Conservation (phyloP, 2,329 filamentous ascomycete species). For the Arthroderma sp. region DNA sequence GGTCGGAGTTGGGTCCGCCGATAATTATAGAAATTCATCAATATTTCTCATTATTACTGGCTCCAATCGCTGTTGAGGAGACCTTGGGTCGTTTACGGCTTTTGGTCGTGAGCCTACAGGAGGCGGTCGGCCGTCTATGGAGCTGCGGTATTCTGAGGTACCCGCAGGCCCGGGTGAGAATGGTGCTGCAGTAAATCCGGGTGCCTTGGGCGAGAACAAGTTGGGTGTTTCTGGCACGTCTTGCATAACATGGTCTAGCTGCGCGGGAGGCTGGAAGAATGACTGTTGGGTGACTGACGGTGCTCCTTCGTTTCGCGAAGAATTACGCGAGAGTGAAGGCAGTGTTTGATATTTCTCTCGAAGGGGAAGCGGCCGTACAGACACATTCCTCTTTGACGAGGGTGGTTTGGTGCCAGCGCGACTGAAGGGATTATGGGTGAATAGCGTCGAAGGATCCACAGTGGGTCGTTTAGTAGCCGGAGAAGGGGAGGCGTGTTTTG, state of each 20-base stretch:
- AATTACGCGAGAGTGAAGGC: conserved; percentile 6
- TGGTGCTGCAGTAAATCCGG: conserved; percentile 29
- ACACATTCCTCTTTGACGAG: conserved; percentile 20
- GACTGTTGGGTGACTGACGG: conserved; percentile 4
- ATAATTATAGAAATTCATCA: conserved; percentile 30
- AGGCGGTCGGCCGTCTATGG: conserved; percentile 6
- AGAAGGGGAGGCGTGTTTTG: neutral
- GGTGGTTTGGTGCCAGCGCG: conserved; percentile 5
- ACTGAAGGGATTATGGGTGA: conserved; percentile 10
- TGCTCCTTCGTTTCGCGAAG: conserved; percentile 5
- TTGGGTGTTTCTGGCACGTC: conserved; percentile 25
- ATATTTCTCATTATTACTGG: conserved; percentile 33
- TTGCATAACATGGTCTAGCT: conserved; percentile 26
- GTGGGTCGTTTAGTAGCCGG: conserved; percentile 1
- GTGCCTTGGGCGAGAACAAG: conserved; percentile 33
- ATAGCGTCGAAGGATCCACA: conserved; percentile 3
- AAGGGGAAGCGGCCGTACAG: conserved; percentile 26
- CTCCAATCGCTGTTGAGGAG: conserved; percentile 26
- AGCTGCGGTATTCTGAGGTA: conserved; percentile 16
- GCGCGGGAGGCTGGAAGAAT: conserved; percentile 12
- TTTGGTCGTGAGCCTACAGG: neutral
- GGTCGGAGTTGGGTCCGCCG: conserved; percentile 3
- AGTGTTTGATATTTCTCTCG: conserved; percentile 22
- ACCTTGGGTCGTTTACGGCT: conserved; percentile 24
- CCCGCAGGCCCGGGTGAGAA: conserved; percentile 22